Percentiles rank a stretch among this genome's conserved stretches.
phyloP scores from a whole-genome alignment of 352 stramenopile genomes.

The Globisporangium cylindrosporum region DNA sequence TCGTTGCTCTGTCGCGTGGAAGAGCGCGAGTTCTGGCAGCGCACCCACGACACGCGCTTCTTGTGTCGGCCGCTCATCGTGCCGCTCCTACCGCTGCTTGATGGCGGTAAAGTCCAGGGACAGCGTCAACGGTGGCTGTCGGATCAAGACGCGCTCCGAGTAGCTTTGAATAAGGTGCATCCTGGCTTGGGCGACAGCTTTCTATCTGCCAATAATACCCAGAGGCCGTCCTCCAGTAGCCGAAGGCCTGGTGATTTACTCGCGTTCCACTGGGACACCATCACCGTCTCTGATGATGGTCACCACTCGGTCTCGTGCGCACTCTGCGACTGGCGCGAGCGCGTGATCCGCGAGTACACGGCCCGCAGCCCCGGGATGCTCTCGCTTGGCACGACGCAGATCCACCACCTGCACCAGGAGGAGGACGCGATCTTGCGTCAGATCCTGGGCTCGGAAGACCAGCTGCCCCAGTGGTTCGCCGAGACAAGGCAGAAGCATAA shows the following conservation, averaged over 20 bases:
- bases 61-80: constrained; percentile 14
- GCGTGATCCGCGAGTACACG: constrained; percentile 12
- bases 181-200: constrained; percentile 1
- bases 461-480: constrained; percentile 1
- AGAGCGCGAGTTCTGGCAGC: constrained; percentile 8
- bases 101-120: not conserved
- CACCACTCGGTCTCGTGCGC: not conserved
- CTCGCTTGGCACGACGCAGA: constrained; percentile 13
- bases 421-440: constrained; percentile 18
- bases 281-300: not conserved
- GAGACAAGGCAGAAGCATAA: not conserved
- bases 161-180: not conserved
- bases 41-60: constrained; percentile 13
- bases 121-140: constrained; percentile 3
- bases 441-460: constrained; percentile 11
- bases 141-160: not conserved
- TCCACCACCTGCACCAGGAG: constrained; percentile 12
- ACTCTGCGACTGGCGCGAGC: constrained; percentile 17
- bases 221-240: not conserved
- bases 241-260: constrained; percentile 1
- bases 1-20: constrained; percentile 13
- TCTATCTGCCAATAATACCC: not conserved
- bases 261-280: constrained; percentile 10
- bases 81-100: not conserved
- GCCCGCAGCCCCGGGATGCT: constrained; percentile 13